Conservation (phyloP, 129 eudicot genomes). For the Cynara cardunculus region DNA sequence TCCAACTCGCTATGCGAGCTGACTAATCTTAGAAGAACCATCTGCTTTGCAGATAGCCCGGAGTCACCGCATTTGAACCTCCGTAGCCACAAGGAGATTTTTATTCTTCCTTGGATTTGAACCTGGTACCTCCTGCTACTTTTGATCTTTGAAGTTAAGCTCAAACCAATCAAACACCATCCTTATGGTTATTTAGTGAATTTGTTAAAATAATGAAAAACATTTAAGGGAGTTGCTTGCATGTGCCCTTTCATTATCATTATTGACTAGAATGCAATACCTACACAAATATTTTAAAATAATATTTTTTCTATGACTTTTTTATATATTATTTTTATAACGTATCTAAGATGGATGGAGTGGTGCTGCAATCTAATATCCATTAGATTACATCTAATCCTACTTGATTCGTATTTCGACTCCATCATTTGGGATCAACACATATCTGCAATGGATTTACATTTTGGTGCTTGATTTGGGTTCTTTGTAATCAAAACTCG, state of each 20-base stretch:
- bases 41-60: too few species aligned
- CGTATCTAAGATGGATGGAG: background rate
- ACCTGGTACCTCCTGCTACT: too few species aligned
- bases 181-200: background rate
- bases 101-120: too few species aligned
- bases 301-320: background rate
- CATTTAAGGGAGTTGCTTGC: conserved; percentile 16
- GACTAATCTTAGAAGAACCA: too few species aligned
- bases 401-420: background rate
- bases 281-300: background rate
- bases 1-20: too few species aligned
- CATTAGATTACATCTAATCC: background rate
- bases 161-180: too few species aligned
- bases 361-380: background rate
- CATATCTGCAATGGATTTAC: background rate
- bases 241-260: conserved; percentile 30
- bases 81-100: too few species aligned
- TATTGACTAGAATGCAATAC: conserved; percentile 19
- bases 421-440: background rate
- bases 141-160: too few species aligned
- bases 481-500: background rate
- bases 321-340: background rate
- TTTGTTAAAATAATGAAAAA: background rate
- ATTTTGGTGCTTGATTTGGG: background rate
- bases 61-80: too few species aligned